These are phyloP conservation scores for Penicillium egyptiacum DNA, from an alignment of 495 filamentous ascomycete genomes.

Conservation along the genomic window DNA sequence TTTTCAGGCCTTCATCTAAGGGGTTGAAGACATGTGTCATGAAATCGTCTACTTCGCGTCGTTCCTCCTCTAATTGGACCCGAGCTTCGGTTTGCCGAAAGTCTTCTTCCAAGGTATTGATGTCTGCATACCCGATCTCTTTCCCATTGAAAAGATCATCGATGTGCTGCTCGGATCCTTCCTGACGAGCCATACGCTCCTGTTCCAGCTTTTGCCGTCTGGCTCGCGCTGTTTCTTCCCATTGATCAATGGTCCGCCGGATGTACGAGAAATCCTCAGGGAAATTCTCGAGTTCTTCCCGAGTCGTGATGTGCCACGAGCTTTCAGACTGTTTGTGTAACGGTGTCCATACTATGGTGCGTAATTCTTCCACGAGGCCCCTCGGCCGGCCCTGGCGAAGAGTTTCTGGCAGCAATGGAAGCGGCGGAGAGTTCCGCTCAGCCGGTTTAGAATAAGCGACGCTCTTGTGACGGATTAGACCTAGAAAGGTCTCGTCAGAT, in stretches of 20 bases:
- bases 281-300: slow-evolving; percentile 34
- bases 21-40: slow-evolving; percentile 52
- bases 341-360: slow-evolving; percentile 37
- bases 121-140: slow-evolving; percentile 62
- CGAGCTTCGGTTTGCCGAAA: slow-evolving; percentile 57
- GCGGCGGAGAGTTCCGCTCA: slow-evolving; percentile 24
- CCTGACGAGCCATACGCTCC: slow-evolving; percentile 52
- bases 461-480: slow-evolving; percentile 49
- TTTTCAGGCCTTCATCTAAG: slow-evolving; percentile 51
- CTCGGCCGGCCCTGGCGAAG: slow-evolving; percentile 28
- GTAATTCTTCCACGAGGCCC: slow-evolving; percentile 36
- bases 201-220: slow-evolving; percentile 47
- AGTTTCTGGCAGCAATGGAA: slow-evolving; percentile 33
- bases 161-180: slow-evolving; percentile 54
- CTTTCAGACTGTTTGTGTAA: slow-evolving; percentile 38
- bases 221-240: slow-evolving; percentile 46
- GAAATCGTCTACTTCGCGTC: slow-evolving; percentile 54
- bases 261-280: slow-evolving; percentile 55
- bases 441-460: slow-evolving; percentile 33
- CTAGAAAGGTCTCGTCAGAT: slow-evolving; percentile 47
- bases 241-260: slow-evolving; percentile 39
- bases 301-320: slow-evolving; percentile 36
- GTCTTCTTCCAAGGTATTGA: slow-evolving; percentile 58
- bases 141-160: slow-evolving; percentile 59
- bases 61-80: slow-evolving; percentile 55